These are phyloP conservation scores for Rachicladosporium sp. DNA, from an alignment of 2,329 filamentous ascomycete genomes.

Conservation along the genomic window DNA sequence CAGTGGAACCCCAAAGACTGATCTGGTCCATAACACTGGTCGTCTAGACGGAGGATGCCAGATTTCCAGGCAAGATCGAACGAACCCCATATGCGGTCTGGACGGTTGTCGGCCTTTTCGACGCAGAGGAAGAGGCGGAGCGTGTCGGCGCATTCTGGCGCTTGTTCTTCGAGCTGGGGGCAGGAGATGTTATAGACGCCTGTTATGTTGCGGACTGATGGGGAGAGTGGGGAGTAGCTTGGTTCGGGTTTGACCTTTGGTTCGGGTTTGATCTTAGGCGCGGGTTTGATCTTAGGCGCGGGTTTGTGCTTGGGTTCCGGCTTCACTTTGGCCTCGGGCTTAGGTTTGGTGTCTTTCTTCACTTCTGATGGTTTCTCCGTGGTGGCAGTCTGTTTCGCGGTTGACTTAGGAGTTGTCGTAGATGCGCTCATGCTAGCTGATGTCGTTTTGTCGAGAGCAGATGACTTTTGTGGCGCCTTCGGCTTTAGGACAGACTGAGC, in stretches of 20 bases:
- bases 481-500: too few species aligned
- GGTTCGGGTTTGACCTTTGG: slow-evolving; percentile 6
- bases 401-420: too few species aligned
- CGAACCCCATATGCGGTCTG: slow-evolving; percentile 33
- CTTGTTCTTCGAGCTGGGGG: slow-evolving; percentile 10
- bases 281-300: slow-evolving; percentile 5
- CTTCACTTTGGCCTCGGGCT: too few species aligned
- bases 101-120: slow-evolving; percentile 8
- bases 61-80: slow-evolving; percentile 33
- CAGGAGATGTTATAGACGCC: slow-evolving; percentile 33
- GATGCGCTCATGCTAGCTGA: too few species aligned
- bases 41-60: slow-evolving; percentile 32
- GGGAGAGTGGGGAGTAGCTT: not conserved
- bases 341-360: too few species aligned
- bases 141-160: slow-evolving; percentile 11
- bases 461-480: too few species aligned
- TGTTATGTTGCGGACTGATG: slow-evolving; percentile 25
- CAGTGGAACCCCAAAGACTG: slow-evolving; percentile 15
- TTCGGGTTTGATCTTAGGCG: slow-evolving; percentile 6
- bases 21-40: slow-evolving; percentile 13
- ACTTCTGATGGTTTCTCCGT: too few species aligned
- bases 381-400: too few species aligned
- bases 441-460: not conserved
- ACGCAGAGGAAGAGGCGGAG: slow-evolving; percentile 29
- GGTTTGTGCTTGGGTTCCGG: slow-evolving; percentile 5